Percentiles rank a stretch among this genome's conserved stretches.
These are phyloP conservation scores for Kluyveromyces aestuarii DNA, from an alignment of 805 yeast genomes.

Conservation along the genomic window DNA sequence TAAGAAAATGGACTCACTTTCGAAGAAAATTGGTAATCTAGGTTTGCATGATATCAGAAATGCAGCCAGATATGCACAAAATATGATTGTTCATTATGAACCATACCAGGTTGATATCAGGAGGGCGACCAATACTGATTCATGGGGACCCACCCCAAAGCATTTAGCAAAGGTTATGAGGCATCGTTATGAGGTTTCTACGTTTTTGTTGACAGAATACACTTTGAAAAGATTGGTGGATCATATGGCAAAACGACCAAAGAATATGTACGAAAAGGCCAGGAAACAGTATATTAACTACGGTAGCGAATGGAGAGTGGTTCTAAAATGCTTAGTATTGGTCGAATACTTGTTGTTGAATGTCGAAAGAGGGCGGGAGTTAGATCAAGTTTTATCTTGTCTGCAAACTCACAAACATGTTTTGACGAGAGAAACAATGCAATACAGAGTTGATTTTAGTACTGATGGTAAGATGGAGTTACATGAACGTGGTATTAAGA, in stretches of 20 bases:
- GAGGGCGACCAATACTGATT: conserved; percentile 41
- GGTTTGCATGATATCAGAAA: conserved; percentile 33
- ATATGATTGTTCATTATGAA: conserved; percentile 30
- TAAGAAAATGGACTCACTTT: conserved; percentile 22
- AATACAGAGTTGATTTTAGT: conserved; percentile 24
- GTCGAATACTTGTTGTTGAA: conserved; percentile 28
- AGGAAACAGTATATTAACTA: conserved; percentile 32
- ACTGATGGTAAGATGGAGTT: conserved; percentile 32
- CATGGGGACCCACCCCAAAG: conserved; percentile 44
- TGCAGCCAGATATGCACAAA: conserved; percentile 33
- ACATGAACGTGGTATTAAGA: conserved; percentile 30
- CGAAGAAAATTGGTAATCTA: conserved; percentile 27
- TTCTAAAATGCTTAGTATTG: conserved; percentile 30
- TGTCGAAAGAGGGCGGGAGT: conserved; percentile 25
- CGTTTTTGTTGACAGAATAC: conserved; percentile 27
- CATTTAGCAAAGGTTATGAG: conserved; percentile 31
- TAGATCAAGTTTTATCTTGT: conserved; percentile 25
- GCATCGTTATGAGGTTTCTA: conserved; percentile 23
- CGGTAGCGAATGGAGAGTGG: conserved; percentile 35
- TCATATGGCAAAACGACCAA: conserved; percentile 29
- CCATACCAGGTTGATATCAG: conserved; percentile 32
- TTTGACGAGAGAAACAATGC: conserved; percentile 21
- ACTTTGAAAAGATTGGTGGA: conserved; percentile 29
- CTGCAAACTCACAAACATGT: conserved; percentile 27
- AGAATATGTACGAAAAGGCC: conserved; percentile 30